phyloP scores from a whole-genome alignment of 129 eudicot species.

The Arctium minus region DNA sequence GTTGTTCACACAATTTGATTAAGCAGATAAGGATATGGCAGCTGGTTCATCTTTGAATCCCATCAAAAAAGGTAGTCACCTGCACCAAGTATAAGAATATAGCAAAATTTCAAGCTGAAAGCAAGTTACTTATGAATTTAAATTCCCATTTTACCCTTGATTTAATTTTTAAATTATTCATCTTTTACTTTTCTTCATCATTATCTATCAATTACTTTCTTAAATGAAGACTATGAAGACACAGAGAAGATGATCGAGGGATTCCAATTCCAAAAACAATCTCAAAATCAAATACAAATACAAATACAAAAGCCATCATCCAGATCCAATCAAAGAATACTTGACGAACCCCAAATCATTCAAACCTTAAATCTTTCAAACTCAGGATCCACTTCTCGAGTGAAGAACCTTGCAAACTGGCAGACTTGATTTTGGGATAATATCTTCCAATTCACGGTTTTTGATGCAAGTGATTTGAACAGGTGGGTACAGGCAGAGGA shows the following conservation, averaged over 20 bases:
- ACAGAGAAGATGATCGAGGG: neutral
- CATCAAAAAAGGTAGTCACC: neutral
- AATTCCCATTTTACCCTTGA: neutral
- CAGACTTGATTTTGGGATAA: neutral
- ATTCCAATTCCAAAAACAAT: neutral
- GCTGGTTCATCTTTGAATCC: constrained; percentile 1
- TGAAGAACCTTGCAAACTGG: neutral
- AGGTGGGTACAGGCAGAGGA: no score
- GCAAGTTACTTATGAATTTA: neutral
- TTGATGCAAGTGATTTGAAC: neutral
- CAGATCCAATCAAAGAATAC: neutral
- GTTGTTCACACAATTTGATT: neutral
- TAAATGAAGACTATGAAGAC: neutral
- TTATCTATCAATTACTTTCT: neutral
- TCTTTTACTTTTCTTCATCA: neutral
- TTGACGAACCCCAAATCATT: neutral
- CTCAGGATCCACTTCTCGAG: neutral
- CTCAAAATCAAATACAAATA: neutral
- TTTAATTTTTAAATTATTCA: no score
- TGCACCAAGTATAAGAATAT: neutral
- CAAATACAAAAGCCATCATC: neutral
- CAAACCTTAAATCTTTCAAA: neutral
- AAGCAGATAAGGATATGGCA: neutral
- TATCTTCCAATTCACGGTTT: neutral
- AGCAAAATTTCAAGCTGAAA: neutral